Conservation (phyloP, 495 filamentous ascomycete species). For the Xylaria bambusicola region DNA sequence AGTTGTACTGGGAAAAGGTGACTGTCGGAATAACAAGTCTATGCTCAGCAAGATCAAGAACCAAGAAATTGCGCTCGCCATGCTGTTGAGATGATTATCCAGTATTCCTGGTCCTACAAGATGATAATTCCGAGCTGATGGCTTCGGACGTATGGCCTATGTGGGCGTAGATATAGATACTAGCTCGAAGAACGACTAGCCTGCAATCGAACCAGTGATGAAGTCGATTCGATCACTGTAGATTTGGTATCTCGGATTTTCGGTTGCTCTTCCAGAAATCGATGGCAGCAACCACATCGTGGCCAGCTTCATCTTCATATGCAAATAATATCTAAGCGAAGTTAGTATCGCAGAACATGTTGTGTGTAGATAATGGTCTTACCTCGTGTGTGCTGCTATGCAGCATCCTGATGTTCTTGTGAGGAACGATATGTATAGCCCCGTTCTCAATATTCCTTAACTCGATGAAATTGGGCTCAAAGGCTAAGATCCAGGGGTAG, state of each 20-base stretch:
- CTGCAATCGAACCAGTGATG: background rate
- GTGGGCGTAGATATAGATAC: slow-evolving; percentile 7
- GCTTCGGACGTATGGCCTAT: slow-evolving; percentile 2
- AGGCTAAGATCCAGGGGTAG: slow-evolving; percentile 94
- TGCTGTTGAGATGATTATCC: slow-evolving; percentile 17
- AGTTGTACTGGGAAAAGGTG: slow-evolving; percentile 4
- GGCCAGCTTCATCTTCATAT: slow-evolving; percentile 93
- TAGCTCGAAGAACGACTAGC: background rate
- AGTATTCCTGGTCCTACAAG: slow-evolving; percentile 22
- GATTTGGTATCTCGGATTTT: slow-evolving; percentile 37
- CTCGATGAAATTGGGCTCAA: slow-evolving; percentile 98
- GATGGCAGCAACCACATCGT: slow-evolving; percentile 91
- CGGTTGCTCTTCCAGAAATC: slow-evolving; percentile 86
- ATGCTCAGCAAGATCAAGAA: slow-evolving; percentile 14
- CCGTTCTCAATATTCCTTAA: slow-evolving; percentile 92
- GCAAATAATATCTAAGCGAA: slow-evolving; percentile 59
- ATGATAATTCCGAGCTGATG: slow-evolving; percentile 10
- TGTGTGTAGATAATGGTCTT: slow-evolving; percentile 35
- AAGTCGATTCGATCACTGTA: slow-evolving; percentile 9
- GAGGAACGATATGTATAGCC: slow-evolving; percentile 90
- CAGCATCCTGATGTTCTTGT: slow-evolving; percentile 94
- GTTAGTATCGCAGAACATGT: slow-evolving; percentile 62
- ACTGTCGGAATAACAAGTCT: slow-evolving; percentile 13
- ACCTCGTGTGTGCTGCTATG: slow-evolving; percentile 97
- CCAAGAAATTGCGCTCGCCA: slow-evolving; percentile 15